Base-by-base conservation (phyloP, 2,329 filamentous ascomycete genomes). In the Ceratocystiopsis sp. region DNA sequence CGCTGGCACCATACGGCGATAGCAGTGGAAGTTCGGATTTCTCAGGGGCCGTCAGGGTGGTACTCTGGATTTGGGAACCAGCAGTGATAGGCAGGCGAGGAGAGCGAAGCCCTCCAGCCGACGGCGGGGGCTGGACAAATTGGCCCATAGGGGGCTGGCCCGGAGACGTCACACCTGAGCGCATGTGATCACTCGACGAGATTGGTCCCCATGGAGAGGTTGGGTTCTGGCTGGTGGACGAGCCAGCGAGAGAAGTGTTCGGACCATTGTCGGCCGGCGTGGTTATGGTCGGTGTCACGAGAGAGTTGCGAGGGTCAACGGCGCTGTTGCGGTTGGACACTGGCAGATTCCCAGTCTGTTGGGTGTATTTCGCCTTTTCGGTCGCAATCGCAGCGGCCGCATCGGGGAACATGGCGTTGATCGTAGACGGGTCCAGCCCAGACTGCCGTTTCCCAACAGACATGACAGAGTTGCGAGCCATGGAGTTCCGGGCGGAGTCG, bases 331-430 rank as follows among this genome's bases (percentile, higher is more conserved):
- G 78, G 67, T 93, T 94, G 18, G 91, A 95, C 1, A 84, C 76
- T 4, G 87, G 86, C 18, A 80, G 79, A 50, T 87, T 85, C 46
- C 89, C 91, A 4, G 87, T 94, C 59, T 93, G 84, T 60, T 95
- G 87, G 16, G 87, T 93, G 57, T 93, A 96, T 59, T 95, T 93
- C 46, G 87, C 89, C 67, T 95, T 95, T 62, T 98, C 89, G 48
- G 91, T 93, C 21, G 89, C 89, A 59, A 98, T 96, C n/a, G 91
- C 91, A 37, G 89, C 89, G 14, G 91, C 91, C 38, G 91, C 91
- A 65, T 98, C 91, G 8, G 91, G 91, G 60, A 98, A 98, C 91
- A 98, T 96, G 54, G 85, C 86, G 62, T 94, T 94, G 62, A 98
- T 95, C 19, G 85, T 93, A 32, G 80, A 85, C 6, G 84, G 73